Base-by-base conservation (phyloP, 2,329 filamentous ascomycete species). In the Thelonectria blattea region DNA sequence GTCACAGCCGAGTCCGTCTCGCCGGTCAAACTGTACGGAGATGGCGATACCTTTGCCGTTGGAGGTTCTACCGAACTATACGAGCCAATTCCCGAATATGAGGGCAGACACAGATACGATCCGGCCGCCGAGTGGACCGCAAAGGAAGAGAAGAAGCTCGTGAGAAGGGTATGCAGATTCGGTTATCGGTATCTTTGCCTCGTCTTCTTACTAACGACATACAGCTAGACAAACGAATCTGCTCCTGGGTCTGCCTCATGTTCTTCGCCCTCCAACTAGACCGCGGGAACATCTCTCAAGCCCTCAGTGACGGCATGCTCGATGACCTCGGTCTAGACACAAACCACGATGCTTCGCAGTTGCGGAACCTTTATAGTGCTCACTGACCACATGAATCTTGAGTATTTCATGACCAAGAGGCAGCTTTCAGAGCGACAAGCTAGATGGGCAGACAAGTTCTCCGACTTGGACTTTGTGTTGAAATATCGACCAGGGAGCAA, bases 41-140 rank as follows among this genome's bases (percentile, higher is more conserved):
- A 53, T 24, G 53, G 53, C 1, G 45, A 56, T 18, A 37, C 61
- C 0, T 62, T 58, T 34, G 61, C 48, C 0, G 48, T 46, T 5
- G 58, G 61, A 10, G 63, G 39, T 10, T 49, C 63, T 2, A 43
- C 57, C 3, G 55, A 63, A 1, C 8, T 65, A 37, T 84, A 85
- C 88, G 78, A 78, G 60, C 84, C 83, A 0, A 81, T 85, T n/a
- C 78, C 79, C 2, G 73, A 73, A 7, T 88, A 87, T 66, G 86
- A 89, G 67, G 84, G 85, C 3, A 73, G 78, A 9, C 85, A 88
- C 71, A 78, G 85, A 51, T 88, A 82, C 68, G 85, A 88, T 65
- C 85, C 85, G 0, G 70, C 76, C 1, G 84, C 82, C 47, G 75
- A 80, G 47, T 89, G 86, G 86, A 81, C 81, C 2, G 73, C 78